Base-by-base conservation (phyloP, 2,329 filamentous ascomycete species). In the Albifimbria verrucaria region DNA sequence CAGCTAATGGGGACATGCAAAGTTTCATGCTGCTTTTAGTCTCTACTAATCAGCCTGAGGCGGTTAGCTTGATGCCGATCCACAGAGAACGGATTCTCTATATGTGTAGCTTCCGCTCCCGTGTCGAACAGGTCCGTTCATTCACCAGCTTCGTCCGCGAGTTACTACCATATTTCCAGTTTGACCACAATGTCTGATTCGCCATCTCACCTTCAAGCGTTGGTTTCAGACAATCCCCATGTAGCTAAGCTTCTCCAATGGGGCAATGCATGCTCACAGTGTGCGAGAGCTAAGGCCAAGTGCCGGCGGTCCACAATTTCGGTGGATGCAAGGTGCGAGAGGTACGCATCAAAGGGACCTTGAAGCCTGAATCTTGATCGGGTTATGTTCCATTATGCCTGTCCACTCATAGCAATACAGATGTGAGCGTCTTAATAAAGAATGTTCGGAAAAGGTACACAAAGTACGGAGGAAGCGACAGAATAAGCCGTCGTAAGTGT, bases 401-500 rank as follows among this genome's bases (percentile, higher is more conserved):
- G 7, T 32, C 9, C 9, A 15, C 7, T 32, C 7, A 32, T 32
- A 32, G 15, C 15, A 23, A 22, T 50, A 3, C 56, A 80, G 77
- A 54, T 80, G 78, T 54, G 70, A 77, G 53, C 68, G 78, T 12
- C 63, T 81, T 6, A 69, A 70, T 36, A 81, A 80, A 55, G 70
- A 74, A 28, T 81, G 78, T 54, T 64, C 69, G 0, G 68, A 66
- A 11, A 77, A 80, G 57, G 62, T 78, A 22, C 77, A 78, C 57
- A 72, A 71, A 23, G 75, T 75, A 3, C 70, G 78, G 25, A 81
- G 81, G 64, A 81, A 80, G 67, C 69, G 78, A 57, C 72, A 76
- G 26, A 68, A 67, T 28, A 79, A 76, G 54, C 74, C 76, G 25
- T 80, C 77, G 78, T 80, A 66, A 70, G 77, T 72, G 15, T 9